Conservation (phyloP, 1,284 basidiomycete species). For the Irpex lacteus region DNA sequence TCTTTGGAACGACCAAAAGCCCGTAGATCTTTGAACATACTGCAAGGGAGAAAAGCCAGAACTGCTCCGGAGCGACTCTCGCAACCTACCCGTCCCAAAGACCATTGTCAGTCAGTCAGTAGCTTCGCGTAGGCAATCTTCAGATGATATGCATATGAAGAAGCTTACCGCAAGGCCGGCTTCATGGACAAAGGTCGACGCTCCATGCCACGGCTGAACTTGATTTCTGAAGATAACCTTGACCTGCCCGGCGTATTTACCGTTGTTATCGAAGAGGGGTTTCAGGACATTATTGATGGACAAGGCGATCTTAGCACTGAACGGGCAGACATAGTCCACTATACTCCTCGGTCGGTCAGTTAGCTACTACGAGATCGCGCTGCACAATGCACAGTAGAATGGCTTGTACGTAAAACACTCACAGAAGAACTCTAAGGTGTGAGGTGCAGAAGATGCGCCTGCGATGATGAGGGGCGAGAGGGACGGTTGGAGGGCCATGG, state of each 20-base stretch:
- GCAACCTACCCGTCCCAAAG: conserved; percentile 41
- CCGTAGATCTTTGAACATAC: neutral
- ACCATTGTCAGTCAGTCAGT: neutral
- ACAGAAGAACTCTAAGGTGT: conserved; percentile 86
- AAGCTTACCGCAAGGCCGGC: conserved; percentile 72
- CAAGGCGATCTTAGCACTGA: conserved; percentile 63
- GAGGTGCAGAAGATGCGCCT: conserved; percentile 65
- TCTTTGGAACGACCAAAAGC: no score
- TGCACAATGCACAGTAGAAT: neutral
- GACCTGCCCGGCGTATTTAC: conserved; percentile 75
- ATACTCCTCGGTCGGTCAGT: neutral
- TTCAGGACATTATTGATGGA: conserved; percentile 61
- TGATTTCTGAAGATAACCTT: conserved; percentile 80
- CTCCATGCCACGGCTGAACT: conserved; percentile 82
- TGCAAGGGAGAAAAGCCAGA: conserved; percentile 72
- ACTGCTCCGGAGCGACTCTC: conserved; percentile 68
- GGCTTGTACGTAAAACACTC: conserved; percentile 24
- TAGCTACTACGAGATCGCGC: neutral
- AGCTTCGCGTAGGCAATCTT: neutral
- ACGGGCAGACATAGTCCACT: conserved; percentile 92
- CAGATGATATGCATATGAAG: no score
- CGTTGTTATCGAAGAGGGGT: conserved; percentile 56
- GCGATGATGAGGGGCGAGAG: conserved; percentile 71
- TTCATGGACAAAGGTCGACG: conserved; percentile 78
- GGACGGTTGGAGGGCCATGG: conserved; percentile 83